These are phyloP conservation scores for Trichomonascus vanleenenianus DNA, from an alignment of 805 yeast species.

Conservation along the genomic window DNA sequence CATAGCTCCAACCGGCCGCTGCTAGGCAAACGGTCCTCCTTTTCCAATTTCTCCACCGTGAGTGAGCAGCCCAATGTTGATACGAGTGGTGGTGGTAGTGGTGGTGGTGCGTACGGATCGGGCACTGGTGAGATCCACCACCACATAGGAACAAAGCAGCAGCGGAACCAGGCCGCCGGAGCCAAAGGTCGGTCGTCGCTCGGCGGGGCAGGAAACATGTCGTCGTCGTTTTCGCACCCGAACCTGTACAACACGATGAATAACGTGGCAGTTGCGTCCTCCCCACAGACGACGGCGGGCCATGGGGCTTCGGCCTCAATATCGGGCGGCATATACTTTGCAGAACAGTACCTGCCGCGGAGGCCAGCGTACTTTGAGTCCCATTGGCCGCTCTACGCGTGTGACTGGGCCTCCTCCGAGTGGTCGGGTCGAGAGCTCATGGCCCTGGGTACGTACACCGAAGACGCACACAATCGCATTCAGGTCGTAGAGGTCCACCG, in stretches of 20 bases:
- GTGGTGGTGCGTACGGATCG: too few relatives aligned
- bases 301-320: neutral
- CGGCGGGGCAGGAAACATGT: too few relatives aligned
- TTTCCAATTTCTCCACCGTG: slow-evolving; percentile 20
- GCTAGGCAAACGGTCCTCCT: slow-evolving; percentile 23
- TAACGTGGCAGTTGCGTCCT: neutral
- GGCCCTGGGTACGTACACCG: slow-evolving; percentile 73
- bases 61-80: slow-evolving; percentile 14
- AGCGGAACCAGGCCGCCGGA: too few relatives aligned
- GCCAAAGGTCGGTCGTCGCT: too few relatives aligned
- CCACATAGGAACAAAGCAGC: too few relatives aligned
- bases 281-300: neutral
- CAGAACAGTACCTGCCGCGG: slow-evolving; percentile 17
- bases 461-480: slow-evolving; percentile 63
- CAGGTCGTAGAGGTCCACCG: slow-evolving; percentile 23
- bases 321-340: neutral
- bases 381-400: slow-evolving; percentile 42
- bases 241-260: too few relatives aligned
- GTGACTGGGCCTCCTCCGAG: slow-evolving; percentile 43
- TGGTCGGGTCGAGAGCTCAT: slow-evolving; percentile 38
- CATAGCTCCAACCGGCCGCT: slow-evolving; percentile 16
- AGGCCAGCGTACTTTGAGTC: slow-evolving; percentile 40
- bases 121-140: too few relatives aligned
- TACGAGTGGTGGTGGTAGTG: slow-evolving; percentile 3
- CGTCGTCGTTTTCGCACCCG: too few relatives aligned